A percentile compares a stretch with the other conserved stretches of the same genome.
Conservation (phyloP, 345 rosid genomes). For the Eutrema yunnanense region DNA sequence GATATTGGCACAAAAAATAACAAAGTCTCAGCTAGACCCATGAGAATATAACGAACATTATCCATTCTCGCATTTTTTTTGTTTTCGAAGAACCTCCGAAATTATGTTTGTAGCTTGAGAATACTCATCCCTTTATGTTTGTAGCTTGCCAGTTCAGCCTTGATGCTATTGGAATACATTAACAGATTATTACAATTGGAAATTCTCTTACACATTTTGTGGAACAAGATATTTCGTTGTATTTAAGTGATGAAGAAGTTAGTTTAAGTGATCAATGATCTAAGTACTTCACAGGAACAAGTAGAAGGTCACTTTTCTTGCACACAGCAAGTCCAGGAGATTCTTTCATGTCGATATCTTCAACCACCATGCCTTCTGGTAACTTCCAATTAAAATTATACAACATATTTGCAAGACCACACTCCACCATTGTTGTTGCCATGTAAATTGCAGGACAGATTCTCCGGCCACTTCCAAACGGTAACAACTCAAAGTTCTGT, state of each 20-base stretch:
- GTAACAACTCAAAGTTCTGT: not conserved
- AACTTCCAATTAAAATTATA: not conserved
- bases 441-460: not conserved
- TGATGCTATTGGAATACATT: too few species aligned
- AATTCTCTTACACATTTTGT: too few species aligned
- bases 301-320: not conserved
- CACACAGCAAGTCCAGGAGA: not conserved
- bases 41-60: too few species aligned
- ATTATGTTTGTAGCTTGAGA: too few species aligned
- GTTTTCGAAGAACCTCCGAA: too few species aligned
- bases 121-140: too few species aligned
- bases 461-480: not conserved
- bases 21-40: too few species aligned
- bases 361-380: not conserved
- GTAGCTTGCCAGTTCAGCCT: too few species aligned
- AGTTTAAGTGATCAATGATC: not conserved
- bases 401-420: not conserved
- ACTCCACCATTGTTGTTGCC: not conserved
- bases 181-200: too few species aligned
- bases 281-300: not conserved
- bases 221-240: too few species aligned
- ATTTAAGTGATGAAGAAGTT: not conserved
- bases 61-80: too few species aligned
- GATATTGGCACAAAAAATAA: too few species aligned
- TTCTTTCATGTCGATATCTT: not conserved